Evolutionary conservation across 768 basidiomycete species (phyloP).

Genomic region (Hygrocybe punicea): DNA sequence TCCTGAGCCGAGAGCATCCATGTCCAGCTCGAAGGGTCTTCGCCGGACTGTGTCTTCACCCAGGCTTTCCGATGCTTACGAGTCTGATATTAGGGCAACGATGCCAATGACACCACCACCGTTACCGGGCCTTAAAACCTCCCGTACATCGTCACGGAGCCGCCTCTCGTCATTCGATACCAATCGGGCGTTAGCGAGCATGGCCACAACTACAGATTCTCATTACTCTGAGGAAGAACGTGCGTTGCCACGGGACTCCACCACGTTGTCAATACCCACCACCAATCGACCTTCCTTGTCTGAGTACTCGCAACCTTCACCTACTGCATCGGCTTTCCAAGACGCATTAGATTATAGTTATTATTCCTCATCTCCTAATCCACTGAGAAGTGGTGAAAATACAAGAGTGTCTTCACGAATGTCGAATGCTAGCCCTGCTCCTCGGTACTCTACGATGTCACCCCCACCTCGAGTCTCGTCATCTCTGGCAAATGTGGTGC

Average conservation of each 20-base stretch:
- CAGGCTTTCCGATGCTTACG: conserved; percentile 45
- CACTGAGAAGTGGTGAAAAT: conserved; percentile 26
- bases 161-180: conserved; percentile 28
- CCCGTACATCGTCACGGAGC: conserved; percentile 4
- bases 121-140: conserved; percentile 25
- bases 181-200: conserved; percentile 11
- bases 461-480: conserved; percentile 64
- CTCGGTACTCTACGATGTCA: conserved; percentile 43
- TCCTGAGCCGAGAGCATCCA: conserved; percentile 7
- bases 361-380: conserved; percentile 23
- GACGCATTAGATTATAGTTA: conserved; percentile 46
- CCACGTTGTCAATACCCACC: conserved; percentile 46
- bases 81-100: conserved; percentile 27
- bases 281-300: conserved; percentile 58
- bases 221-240: conserved; percentile 42
- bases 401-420: conserved; percentile 11
- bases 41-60: conserved; percentile 56
- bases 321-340: conserved; percentile 77
- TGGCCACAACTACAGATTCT: conserved; percentile 28
- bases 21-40: conserved; percentile 25
- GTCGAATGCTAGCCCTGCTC: conserved; percentile 26
- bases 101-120: conserved; percentile 47
- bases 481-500: conserved; percentile 51
- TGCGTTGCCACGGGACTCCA: conserved; percentile 43
- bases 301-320: conserved; percentile 67